Base-by-base conservation (phyloP, 1,139 yeast species). In the Yamadazyma membranifaciens region DNA sequence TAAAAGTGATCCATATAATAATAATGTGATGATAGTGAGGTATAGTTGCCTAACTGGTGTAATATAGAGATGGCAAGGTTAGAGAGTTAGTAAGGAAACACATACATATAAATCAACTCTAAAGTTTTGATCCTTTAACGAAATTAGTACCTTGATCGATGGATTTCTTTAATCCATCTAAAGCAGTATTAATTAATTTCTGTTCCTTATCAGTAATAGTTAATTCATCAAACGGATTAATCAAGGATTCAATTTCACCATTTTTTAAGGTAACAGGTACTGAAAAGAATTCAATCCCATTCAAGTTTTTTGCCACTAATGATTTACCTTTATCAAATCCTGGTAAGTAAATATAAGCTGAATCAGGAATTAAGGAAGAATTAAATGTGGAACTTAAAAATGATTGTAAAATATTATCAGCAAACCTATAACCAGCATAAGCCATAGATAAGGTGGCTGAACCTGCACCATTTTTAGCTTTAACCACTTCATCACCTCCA, bases 381-480 rank as follows among this genome's bases (percentile, higher is more conserved):
- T 55, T 54, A 16, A 53, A 49, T 13, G 49, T 31, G 9, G 46
- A 56, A 11, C 75, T 70, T 13, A 63, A 53, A 39, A 67, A 56
- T 2, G 83, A 76, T 39, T 60, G 60, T 42, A 80, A 59, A 25
- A 80, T 65, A 35, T 65, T 62, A 47, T 74, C 77, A 24, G 84
- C 80, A 62, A 83, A 83, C 49, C 82, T 69, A 63, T 79, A 81
- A 31, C 87, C 91, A 24, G 89, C 88, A 52, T 75, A 78, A 13
- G 89, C 88, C 91, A 83, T 83, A 1, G 87, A 80, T 50, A 83
- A 70, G 12, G 91, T 83, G 22, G 89, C 91, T 7, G 87, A 81
- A 9, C 91, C 91, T 31, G 81, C 82, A 46, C 89, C 89, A 49
- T 81, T 75, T 60, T 83, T 83, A 20, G 89, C 89, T 61, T 81